Conservation (phyloP, 176 grass and related monocot genomes). For the Triticum monococcum region DNA sequence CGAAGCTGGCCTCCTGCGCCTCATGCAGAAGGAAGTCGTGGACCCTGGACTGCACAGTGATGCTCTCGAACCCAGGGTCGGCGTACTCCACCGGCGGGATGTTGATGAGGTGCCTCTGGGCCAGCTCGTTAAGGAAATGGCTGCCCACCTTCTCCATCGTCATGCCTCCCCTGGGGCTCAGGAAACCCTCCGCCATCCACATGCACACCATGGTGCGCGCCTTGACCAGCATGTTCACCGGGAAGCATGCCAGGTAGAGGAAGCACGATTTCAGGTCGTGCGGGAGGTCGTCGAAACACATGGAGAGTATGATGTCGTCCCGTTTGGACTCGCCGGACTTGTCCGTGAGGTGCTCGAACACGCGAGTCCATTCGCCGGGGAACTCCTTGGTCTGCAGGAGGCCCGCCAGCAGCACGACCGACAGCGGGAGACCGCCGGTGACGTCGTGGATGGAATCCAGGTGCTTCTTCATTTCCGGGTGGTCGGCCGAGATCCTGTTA, state of each 20-base stretch:
- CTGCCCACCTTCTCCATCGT: slow-evolving; percentile 36
- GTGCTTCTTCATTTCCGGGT: too few relatives aligned
- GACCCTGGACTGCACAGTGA: slow-evolving; percentile 30
- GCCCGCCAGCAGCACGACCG: background rate
- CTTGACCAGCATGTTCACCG: slow-evolving; percentile 20
- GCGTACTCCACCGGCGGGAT: too few relatives aligned
- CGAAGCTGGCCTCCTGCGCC: slow-evolving; percentile 33
- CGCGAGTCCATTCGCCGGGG: background rate
- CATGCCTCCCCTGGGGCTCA: slow-evolving; percentile 23
- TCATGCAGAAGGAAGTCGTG: slow-evolving; percentile 29
- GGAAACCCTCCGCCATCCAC: slow-evolving; percentile 49
- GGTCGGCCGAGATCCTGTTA: too few relatives aligned
- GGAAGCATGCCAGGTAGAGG: slow-evolving; percentile 48
- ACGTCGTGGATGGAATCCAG: background rate
- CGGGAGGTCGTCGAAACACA: slow-evolving; percentile 58
- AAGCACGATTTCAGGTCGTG: slow-evolving; percentile 46
- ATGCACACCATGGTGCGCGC: slow-evolving; percentile 33
- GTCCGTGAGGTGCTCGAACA: background rate
- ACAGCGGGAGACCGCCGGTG: background rate
- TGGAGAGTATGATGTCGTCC: background rate
- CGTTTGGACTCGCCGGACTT: background rate
- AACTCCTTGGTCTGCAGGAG: background rate
- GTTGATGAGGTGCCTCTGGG: too few relatives aligned
- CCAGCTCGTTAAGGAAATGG: too few relatives aligned
- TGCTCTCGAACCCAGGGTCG: too few relatives aligned